Conservation (phyloP, 2,329 filamentous ascomycete species). For the Scleromitrula shiraiana region DNA sequence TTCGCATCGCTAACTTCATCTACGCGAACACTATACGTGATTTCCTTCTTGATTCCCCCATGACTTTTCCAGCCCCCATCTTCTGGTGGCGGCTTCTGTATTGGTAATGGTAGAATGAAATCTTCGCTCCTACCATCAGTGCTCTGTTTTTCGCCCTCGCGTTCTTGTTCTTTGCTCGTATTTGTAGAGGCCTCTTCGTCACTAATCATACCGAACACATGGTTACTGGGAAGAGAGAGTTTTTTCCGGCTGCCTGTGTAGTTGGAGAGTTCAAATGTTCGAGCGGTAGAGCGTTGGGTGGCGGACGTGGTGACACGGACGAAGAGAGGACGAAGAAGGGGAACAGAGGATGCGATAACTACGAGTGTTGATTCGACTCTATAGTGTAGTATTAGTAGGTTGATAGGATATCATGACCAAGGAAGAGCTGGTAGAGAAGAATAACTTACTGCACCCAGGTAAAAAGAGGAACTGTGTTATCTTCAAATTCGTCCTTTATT, state of each 20-base stretch:
- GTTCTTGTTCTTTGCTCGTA: not conserved
- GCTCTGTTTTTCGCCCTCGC: not conserved
- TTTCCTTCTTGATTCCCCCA: constrained; percentile 1
- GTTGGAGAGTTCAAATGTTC: not conserved
- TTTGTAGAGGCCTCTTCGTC: not conserved
- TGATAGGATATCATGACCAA: not conserved
- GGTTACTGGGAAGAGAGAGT: not conserved
- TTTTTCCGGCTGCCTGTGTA: not conserved
- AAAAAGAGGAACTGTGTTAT: constrained; percentile 12
- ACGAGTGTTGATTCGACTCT: constrained; percentile 16
- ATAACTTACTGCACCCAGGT: constrained; percentile 13
- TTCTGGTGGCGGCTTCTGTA: not conserved
- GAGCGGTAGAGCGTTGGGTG: not conserved
- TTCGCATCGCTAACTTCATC: not conserved
- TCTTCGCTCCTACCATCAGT: not conserved
- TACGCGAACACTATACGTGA: not conserved
- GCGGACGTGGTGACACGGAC: not conserved
- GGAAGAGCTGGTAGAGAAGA: not conserved
- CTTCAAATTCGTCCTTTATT: not conserved
- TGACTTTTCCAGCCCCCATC: not conserved
- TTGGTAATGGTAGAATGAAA: not conserved
- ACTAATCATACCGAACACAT: not conserved
- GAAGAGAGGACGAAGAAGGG: constrained; percentile 15
- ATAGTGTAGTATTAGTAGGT: constrained; percentile 1
- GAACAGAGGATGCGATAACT: constrained; percentile 15